Evolutionary conservation across 345 rosid genomes (phyloP).

Genomic region (Hypericum androsaemum): DNA sequence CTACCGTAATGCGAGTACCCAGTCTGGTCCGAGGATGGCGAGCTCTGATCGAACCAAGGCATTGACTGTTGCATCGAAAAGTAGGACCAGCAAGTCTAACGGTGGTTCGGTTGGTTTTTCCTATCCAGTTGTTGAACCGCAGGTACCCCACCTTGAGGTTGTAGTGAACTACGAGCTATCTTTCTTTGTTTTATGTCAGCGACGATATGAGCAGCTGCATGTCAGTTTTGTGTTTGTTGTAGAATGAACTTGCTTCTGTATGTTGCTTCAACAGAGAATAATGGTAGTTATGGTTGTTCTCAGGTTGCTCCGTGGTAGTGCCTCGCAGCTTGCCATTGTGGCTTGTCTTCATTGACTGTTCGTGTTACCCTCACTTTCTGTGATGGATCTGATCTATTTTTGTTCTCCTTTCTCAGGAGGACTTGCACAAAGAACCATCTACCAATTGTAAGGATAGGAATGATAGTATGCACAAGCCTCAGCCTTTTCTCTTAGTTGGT

Average conservation of each 20-base stretch:
- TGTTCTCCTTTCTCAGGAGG: slow-evolving; percentile 24
- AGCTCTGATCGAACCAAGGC: slow-evolving; percentile 26
- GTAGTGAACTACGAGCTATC: neutral
- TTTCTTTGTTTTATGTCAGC: neutral
- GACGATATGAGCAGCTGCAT: too few species aligned
- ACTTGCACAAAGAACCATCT: slow-evolving; percentile 16
- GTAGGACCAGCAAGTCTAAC: slow-evolving; percentile 21
- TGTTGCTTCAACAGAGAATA: too few species aligned
- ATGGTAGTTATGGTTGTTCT: too few species aligned
- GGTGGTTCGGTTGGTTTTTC: slow-evolving; percentile 31
- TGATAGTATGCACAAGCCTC: slow-evolving; percentile 16
- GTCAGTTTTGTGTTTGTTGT: neutral
- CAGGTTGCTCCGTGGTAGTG: too few species aligned
- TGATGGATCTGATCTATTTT: neutral
- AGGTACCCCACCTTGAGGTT: slow-evolving; percentile 26
- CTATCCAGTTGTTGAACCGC: slow-evolving; percentile 39
- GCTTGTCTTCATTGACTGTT: neutral
- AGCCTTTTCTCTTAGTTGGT: slow-evolving; percentile 34
- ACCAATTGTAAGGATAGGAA: slow-evolving; percentile 3
- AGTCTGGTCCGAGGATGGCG: slow-evolving; percentile 21
- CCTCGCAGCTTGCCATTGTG: neutral
- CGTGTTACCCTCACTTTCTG: neutral
- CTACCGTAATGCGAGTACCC: slow-evolving; percentile 18
- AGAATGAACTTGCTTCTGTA: too few species aligned
- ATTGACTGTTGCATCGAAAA: slow-evolving; percentile 31